Evolutionary conservation across 2,329 filamentous ascomycete genomes (phyloP), one percentile per base, ranked within the genome.

Genomic region (Alternaria sp.): DNA sequence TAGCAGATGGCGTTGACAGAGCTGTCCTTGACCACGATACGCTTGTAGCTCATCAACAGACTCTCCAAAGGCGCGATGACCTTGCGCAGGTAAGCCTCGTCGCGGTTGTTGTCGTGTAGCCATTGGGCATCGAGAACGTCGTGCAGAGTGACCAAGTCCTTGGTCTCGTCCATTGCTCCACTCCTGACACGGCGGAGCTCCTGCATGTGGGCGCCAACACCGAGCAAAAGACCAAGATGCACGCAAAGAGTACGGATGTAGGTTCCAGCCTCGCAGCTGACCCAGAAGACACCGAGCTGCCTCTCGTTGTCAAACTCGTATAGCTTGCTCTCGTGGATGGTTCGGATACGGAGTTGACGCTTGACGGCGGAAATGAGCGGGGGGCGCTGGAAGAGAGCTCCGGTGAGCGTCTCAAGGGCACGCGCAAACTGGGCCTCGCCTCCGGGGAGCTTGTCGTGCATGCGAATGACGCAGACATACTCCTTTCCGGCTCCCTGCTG

Each of bases 401-500:
- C 96, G 57, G 94, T 98, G 78, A 99, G 87, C 59, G 93, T 97
- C 87, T 99, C 96, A 61, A 99, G 89, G 64, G 95, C 96, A 75
- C 94, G 91, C 62, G 93, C 91, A 77, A 99, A 95, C 82, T 97
- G 94, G 46, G 93, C 89, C 85, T 97, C 91, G 74, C 95, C 95
- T 71, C 95, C 96, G 57, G 94, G 92, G 59, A 99, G 87, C 84
- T 94, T 97, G 84, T 97, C 94, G 83, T 99, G 96, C 67, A 99
- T 88, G 76, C 96, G 89, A 76, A 98, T 93, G 65, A 99, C 93
- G 77, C 92, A 94, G 57, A 98, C 94, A 81, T 99, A 99, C 85
- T 99, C 96, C 86, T 99, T 99, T 87, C 96, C 96, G 66, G 96
- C 96, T 78, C 95, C 94, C 83, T 99, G 96, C 84, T 99, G 96